Conservation (phyloP, 495 filamentous ascomycete species). For the Jackrogersella minutella region DNA sequence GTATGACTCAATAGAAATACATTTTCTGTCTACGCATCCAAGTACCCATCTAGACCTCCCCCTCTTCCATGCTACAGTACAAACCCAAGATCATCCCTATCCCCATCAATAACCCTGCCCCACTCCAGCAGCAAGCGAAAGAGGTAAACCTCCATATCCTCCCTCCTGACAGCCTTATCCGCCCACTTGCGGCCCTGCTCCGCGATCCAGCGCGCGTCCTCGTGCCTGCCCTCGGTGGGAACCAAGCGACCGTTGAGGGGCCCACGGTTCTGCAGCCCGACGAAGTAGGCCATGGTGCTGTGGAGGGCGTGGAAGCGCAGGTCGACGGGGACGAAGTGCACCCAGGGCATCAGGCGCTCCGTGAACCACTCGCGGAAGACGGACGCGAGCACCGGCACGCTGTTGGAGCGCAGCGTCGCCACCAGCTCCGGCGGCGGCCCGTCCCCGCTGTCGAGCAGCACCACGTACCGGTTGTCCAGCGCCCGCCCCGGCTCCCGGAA, state of each 20-base stretch:
- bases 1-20: no score
- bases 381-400: conserved; percentile 68
- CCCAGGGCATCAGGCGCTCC: conserved; percentile 73
- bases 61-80: conserved; percentile 14
- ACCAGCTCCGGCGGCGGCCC: conserved; percentile 72
- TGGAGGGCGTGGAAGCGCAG: conserved; percentile 70
- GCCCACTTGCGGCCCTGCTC: conserved; percentile 73
- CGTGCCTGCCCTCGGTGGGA: conserved; percentile 38
- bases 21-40: neutral
- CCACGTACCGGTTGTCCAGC: conserved; percentile 60
- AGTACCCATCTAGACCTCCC: neutral
- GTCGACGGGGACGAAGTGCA: conserved; percentile 81
- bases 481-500: conserved; percentile 52
- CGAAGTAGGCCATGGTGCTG: conserved; percentile 71
- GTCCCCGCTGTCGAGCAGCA: conserved; percentile 73
- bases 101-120: conserved; percentile 70
- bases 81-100: conserved; percentile 67
- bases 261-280: conserved; percentile 49
- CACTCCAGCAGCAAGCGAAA: conserved; percentile 81
- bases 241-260: conserved; percentile 58
- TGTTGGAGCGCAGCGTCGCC: conserved; percentile 67
- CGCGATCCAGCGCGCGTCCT: conserved; percentile 66
- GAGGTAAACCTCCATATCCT: conserved; percentile 87
- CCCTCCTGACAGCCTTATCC: conserved; percentile 68
- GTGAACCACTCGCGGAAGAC: conserved; percentile 82